A percentile compares a stretch with the other conserved stretches of the same genome.
These are phyloP conservation scores for Populus tremula DNA, from an alignment of 345 rosid genomes.

Conservation along the genomic window DNA sequence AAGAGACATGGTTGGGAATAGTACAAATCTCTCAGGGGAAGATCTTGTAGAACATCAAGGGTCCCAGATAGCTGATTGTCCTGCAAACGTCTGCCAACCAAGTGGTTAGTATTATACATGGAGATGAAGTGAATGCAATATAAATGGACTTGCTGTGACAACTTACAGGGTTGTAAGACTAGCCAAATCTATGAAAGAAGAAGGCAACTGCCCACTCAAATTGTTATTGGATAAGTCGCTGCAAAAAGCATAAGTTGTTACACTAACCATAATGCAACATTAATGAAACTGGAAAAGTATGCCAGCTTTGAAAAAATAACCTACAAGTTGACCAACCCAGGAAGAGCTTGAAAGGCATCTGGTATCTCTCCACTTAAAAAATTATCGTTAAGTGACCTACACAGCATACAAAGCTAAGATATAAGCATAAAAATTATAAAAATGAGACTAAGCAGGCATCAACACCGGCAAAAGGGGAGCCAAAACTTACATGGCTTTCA, in stretches of 20 bases:
- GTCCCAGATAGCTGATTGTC: conserved; percentile 83
- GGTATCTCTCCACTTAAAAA: conserved; percentile 83
- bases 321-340: conserved; percentile 79
- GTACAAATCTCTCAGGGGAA: conserved; percentile 82
- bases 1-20: conserved; percentile 30
- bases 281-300: background rate
- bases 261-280: conserved; percentile 16
- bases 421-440: background rate
- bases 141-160: background rate
- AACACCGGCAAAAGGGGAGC: conserved; percentile 6
- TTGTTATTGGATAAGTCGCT: conserved; percentile 87
- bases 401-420: conserved; percentile 14
- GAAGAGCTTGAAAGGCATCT: conserved; percentile 64
- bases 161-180: conserved; percentile 78
- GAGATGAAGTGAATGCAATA: background rate
- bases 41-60: conserved; percentile 78
- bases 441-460: conserved; percentile 10
- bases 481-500: conserved; percentile 66
- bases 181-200: conserved; percentile 60
- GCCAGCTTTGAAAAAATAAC: conserved; percentile 27
- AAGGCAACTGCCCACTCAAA: conserved; percentile 77
- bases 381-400: conserved; percentile 84
- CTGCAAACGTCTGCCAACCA: conserved; percentile 74
- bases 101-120: conserved; percentile 32
- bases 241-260: conserved; percentile 28